Evolutionary conservation across 1,284 basidiomycete species (phyloP), one percentile per base, ranked within the genome.

Genomic region (Spongispora temasekensis): DNA sequence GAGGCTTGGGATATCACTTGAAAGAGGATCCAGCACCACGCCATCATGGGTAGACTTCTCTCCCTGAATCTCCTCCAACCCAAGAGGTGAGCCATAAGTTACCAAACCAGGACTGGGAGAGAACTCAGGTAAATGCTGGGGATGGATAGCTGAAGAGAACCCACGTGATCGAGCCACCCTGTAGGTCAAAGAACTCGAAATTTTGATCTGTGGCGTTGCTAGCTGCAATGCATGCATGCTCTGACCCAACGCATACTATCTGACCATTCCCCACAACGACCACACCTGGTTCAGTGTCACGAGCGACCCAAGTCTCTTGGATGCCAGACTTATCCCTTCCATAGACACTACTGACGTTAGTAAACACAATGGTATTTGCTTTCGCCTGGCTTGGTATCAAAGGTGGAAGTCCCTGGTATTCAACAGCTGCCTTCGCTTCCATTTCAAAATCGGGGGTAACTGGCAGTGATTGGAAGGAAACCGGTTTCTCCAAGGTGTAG

Each of bases 1-100:
- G 50, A 89, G 74, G 6, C 64, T 64, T 3, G 83, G 81, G 25
- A 82, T 68, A 37, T 76, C 65, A 4, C 65, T 69, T 21, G 70
- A 71, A 46, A 91, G 70, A 15, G 81, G 79, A 67, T 90, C 83
- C 37, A 76, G 74, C 19, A 85, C 81, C 10, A 56, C 64, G 15
- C 93, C 92, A 65, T 94, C 92, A 32, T 80, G 81, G 1, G 91
- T 93, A 3, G 87, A 86, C 4, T 72, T 55, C 72, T 94, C 93
- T 55, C 75, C 75, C 17, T 81, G 71, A 31, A 90, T 90, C 60
- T 89, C 84, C 55, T 82, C 78, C 19, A 90, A 70, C 6, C 85
- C 89, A 12, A 90, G 67, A 23, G 78, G 76, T 30, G 85, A 83
- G 5, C 89, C 89, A 55, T 79, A 89, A 5, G 84, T 81, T 40